Evolutionary conservation across 2,329 filamentous ascomycete species (phyloP).

Genomic region (Hypoxylon sp.): DNA sequence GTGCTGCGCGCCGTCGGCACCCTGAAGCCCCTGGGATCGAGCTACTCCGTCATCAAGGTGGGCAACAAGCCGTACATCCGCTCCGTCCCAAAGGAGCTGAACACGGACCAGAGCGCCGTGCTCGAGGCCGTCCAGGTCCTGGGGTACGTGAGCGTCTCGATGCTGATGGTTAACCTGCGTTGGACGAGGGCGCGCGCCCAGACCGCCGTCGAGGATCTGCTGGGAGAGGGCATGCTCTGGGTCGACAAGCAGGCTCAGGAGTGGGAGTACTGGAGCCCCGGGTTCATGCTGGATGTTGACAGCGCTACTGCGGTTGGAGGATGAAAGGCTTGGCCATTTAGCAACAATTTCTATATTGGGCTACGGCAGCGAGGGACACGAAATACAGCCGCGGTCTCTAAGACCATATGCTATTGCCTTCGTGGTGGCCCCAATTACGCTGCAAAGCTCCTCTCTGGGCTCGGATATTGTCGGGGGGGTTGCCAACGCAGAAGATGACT

Average conservation of each 20-base stretch:
- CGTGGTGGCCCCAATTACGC: neutral
- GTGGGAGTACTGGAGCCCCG: slow-evolving; percentile 93
- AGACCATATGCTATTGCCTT: neutral
- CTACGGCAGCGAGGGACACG: neutral
- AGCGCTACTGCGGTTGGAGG: slow-evolving; percentile 34
- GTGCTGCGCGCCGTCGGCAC: slow-evolving; percentile 89
- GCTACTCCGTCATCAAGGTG: slow-evolving; percentile 86
- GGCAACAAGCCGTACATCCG: slow-evolving; percentile 89
- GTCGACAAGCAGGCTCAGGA: slow-evolving; percentile 87
- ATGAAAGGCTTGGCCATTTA: slow-evolving; percentile 25
- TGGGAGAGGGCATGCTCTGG: slow-evolving; percentile 93
- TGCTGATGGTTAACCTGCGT: slow-evolving; percentile 86
- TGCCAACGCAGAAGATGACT: neutral
- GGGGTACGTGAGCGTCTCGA: slow-evolving; percentile 89
- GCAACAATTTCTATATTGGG: neutral
- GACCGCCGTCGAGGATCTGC: slow-evolving; percentile 90
- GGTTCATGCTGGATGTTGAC: slow-evolving; percentile 64
- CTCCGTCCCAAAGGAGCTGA: slow-evolving; percentile 93
- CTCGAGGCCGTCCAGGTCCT: slow-evolving; percentile 91
- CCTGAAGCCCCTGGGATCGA: slow-evolving; percentile 86
- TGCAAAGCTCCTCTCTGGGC: neutral
- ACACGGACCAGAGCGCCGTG: slow-evolving; percentile 91
- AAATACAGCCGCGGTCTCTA: neutral
- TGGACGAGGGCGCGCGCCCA: slow-evolving; percentile 89
- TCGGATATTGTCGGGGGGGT: neutral